Percentiles rank a stretch among this genome's conserved stretches.
These are phyloP conservation scores for Heterobasidion parviporum DNA, from an alignment of 1,284 basidiomycete genomes.

Conservation along the genomic window DNA sequence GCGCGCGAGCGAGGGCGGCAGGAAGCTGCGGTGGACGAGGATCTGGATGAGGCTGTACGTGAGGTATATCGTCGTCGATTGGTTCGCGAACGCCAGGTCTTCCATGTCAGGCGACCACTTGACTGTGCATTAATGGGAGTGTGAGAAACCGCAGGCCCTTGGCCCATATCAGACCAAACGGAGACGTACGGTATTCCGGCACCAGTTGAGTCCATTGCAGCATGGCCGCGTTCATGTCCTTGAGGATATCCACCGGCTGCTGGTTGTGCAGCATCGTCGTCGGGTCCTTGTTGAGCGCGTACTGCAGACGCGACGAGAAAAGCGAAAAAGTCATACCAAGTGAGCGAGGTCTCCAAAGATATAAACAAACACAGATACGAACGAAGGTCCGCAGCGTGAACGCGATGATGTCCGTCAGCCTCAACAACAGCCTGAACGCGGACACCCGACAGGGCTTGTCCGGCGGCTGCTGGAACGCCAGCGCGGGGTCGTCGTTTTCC, in stretches of 20 bases:
- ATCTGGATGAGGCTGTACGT: slow-evolving; percentile 68
- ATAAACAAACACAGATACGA: slow-evolving; percentile 15
- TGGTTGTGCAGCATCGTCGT: slow-evolving; percentile 38
- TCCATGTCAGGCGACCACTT: slow-evolving; percentile 58
- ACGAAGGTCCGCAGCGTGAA: slow-evolving; percentile 68
- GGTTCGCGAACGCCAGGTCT: slow-evolving; percentile 48
- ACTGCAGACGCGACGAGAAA: slow-evolving; percentile 34
- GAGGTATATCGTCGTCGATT: slow-evolving; percentile 60
- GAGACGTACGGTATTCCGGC: slow-evolving; percentile 54
- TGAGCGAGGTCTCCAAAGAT: neutral
- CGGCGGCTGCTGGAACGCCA: slow-evolving; percentile 55
- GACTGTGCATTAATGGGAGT: slow-evolving; percentile 31
- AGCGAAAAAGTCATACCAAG: neutral
- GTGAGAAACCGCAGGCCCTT: slow-evolving; percentile 3
- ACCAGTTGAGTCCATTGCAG: slow-evolving; percentile 66
- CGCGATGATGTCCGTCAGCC: slow-evolving; percentile 64
- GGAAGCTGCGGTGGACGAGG: slow-evolving; percentile 71
- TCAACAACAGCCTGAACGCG: slow-evolving; percentile 62
- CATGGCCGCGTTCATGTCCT: slow-evolving; percentile 62
- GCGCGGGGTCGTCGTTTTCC: slow-evolving; percentile 42
- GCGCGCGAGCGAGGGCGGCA: slow-evolving; percentile 30
- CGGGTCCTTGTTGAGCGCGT: slow-evolving; percentile 57
- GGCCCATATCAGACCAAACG: neutral
- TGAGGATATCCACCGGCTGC: slow-evolving; percentile 55
- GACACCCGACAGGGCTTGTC: slow-evolving; percentile 52